Base-by-base conservation (phyloP, 495 filamentous ascomycete species). In the Glutinoglossum americanum region DNA sequence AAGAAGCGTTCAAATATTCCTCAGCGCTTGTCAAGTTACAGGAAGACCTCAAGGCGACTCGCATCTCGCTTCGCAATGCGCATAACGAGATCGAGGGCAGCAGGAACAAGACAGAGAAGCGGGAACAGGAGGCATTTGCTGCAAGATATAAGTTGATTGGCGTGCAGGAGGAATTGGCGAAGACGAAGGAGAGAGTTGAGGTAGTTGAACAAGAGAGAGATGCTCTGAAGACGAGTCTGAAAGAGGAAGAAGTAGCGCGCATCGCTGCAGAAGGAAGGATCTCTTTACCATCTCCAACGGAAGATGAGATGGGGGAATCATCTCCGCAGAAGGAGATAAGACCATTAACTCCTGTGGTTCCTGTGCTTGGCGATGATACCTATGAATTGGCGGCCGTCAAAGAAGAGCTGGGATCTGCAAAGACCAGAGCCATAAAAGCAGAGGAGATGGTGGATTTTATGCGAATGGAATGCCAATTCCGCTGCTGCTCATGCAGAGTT, bases 1-100 rank as follows among this genome's bases (percentile, higher is more conserved):
- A 90, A 67, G 87, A 92, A 62, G 81, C 82, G 0, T 93, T 87
- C 71, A 90, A 87, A 54, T 78, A 83, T 3, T 85, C 86, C 13
- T 89, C 85, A 15, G 70, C 73, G 1, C 64, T 86, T 15, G 82
- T 92, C 23, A 87, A 93, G 63, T 62, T 81, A 13, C 87, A 93
- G 64, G 86, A 93, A 60, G 87, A 94, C 63, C 69, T 90, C 57
- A 89, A 90, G 63, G 68, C 82, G 4, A 69, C 75, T 1, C 79
- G 82, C 58, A 73, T 74, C 19, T 74, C 69, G 11, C 66, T 73
- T 23, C 78, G 73, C 28, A 66, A 65, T 0, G 65, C 78, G 54
- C 75, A 78, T 61, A 73, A 78, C 1, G 76, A 80, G 54, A 62
- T 80, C 9, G 70, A 73, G 28, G 62, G 64, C 8, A 74, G 82